Evolutionary conservation across 306 rosid genomes (phyloP).

Genomic region (Citrullus amarus): DNA sequence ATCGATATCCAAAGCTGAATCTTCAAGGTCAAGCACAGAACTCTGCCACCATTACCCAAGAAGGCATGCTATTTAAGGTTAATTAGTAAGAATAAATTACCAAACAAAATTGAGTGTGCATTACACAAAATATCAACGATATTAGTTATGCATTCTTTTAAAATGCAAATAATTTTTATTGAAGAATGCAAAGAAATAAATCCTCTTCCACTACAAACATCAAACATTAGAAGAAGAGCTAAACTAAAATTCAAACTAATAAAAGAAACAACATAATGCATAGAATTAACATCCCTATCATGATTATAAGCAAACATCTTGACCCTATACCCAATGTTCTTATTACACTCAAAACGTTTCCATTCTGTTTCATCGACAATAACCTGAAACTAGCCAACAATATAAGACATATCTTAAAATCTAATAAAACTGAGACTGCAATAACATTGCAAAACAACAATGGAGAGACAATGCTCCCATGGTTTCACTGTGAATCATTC

Average conservation of each 20-base stretch:
- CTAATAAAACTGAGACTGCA: not conserved
- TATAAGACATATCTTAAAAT: not conserved
- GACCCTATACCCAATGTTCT: not conserved
- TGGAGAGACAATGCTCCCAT: not conserved
- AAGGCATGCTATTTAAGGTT: constrained; percentile 2
- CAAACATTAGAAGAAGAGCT: not conserved
- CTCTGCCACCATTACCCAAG: constrained; percentile 28
- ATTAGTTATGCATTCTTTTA: not conserved
- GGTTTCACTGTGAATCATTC: not conserved
- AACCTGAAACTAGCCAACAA: not conserved
- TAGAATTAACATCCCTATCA: not conserved
- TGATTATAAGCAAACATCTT: not conserved
- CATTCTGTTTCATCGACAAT: not conserved
- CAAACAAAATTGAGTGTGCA: not conserved
- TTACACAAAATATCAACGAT: not conserved
- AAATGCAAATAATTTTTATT: not conserved
- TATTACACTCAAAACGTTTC: not conserved
- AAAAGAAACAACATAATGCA: not conserved
- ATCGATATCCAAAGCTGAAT: constrained; percentile 58
- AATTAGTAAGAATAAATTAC: not conserved
- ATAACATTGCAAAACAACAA: not conserved
- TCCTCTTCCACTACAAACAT: not conserved
- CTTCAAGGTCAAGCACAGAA: constrained; percentile 75
- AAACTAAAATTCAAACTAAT: not conserved
- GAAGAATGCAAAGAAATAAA: not conserved